These are phyloP conservation scores for Nannochloris sp. DNA, from an alignment of 139 green algal genomes.

Conservation along the genomic window DNA sequence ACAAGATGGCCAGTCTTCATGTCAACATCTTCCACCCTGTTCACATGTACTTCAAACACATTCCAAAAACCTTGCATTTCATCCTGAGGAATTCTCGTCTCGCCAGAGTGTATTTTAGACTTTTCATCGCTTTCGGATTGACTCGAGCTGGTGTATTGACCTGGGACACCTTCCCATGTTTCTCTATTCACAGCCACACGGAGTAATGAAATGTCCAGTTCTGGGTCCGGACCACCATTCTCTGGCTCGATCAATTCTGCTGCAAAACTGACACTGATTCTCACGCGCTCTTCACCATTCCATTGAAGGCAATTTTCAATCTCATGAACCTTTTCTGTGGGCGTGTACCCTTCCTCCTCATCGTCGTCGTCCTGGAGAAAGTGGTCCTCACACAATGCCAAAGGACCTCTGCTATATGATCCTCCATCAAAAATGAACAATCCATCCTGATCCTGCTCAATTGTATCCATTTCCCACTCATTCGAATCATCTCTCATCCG, in stretches of 20 bases:
- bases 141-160: conserved; percentile 1
- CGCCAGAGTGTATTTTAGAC: not conserved
- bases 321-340: conserved; percentile 2
- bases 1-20: conserved; percentile 17
- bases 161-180: conserved; percentile 30
- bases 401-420: conserved; percentile 26
- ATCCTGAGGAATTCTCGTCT: not conserved
- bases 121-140: conserved; percentile 5
- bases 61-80: conserved; percentile 28
- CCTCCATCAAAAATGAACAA: conserved; percentile 42
- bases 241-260: conserved; percentile 1
- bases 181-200: conserved; percentile 24
- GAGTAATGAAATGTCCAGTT: conserved; percentile 34
- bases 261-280: conserved; percentile 26
- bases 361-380: not conserved
- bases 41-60: conserved; percentile 34
- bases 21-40: conserved; percentile 28
- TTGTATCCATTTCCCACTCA: conserved; percentile 29
- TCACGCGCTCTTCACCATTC: conserved; percentile 32
- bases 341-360: not conserved
- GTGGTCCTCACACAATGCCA: not conserved
- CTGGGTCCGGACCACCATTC: not conserved
- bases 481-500: not conserved
- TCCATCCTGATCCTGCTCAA: conserved; percentile 19
- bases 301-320: conserved; percentile 38